These are phyloP conservation scores for Coccomyxa sp. DNA, from an alignment of 139 green algal species.

Conservation along the genomic window DNA sequence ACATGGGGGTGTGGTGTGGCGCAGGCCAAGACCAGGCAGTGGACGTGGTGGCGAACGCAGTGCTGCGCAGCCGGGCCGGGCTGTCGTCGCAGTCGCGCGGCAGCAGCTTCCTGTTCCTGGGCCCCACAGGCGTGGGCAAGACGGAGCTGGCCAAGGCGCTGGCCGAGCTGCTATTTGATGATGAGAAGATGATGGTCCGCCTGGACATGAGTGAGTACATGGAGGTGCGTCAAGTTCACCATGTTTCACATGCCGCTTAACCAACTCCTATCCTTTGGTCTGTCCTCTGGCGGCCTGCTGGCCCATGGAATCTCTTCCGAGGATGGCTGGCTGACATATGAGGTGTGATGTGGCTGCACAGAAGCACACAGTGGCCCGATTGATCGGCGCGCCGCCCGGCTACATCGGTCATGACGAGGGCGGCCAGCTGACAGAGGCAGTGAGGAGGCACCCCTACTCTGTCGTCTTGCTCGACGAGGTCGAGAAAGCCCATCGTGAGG, in stretches of 20 bases:
- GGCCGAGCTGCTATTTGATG: conserved; percentile 82
- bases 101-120: conserved; percentile 88
- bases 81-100: conserved; percentile 52
- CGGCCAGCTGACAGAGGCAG: conserved; percentile 80
- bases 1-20: background rate
- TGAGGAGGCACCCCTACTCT: conserved; percentile 65
- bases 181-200: conserved; percentile 76
- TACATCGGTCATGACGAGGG: conserved; percentile 79
- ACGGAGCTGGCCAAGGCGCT: conserved; percentile 84
- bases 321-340: no score
- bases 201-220: conserved; percentile 79
- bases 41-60: conserved; percentile 43
- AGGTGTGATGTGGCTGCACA: conserved; percentile 39
- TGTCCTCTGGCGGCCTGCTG: conserved; percentile 1
- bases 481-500: conserved; percentile 58
- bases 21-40: conserved; percentile 8
- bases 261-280: background rate
- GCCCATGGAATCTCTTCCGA: no score
- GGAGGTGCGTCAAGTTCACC: background rate
- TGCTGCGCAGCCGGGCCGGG: conserved; percentile 65
- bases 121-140: conserved; percentile 81
- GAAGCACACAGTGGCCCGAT: conserved; percentile 67
- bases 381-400: conserved; percentile 78
- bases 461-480: conserved; percentile 87
- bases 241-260: no score